Evolutionary conservation across 345 rosid species (phyloP).

Genomic region (Salix dunnii): DNA sequence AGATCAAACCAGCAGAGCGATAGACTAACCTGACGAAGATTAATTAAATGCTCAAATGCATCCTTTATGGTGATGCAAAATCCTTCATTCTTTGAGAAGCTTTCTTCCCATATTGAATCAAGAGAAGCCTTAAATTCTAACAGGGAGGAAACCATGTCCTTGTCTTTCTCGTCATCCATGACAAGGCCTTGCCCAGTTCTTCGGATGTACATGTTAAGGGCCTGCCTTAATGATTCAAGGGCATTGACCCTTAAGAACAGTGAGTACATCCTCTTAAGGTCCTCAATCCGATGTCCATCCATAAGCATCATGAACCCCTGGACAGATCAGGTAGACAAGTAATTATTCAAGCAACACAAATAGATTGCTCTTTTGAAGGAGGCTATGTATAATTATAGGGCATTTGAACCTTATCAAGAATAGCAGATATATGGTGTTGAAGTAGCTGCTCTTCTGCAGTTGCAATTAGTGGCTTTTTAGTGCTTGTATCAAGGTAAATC

Average conservation of each 20-base stretch:
- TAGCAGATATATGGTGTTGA: constrained; percentile 73
- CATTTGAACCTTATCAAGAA: constrained; percentile 81
- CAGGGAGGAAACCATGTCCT: constrained; percentile 84
- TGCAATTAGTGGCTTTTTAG: constrained; percentile 81
- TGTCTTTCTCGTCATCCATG: constrained; percentile 98
- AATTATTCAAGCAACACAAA: constrained; percentile 1
- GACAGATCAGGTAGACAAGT: constrained; percentile 16
- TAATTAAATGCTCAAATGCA: constrained; percentile 88
- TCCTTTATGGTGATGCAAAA: constrained; percentile 90
- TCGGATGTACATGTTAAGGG: constrained; percentile 71
- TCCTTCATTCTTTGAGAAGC: constrained; percentile 84
- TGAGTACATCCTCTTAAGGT: constrained; percentile 77
- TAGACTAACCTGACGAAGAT: constrained; percentile 82
- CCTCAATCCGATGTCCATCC: constrained; percentile 92
- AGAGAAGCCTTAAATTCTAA: constrained; percentile 91
- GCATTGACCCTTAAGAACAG: constrained; percentile 78
- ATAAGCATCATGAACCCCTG: constrained; percentile 86
- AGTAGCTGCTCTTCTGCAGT: constrained; percentile 87
- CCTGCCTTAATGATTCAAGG: constrained; percentile 82
- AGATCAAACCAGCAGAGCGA: constrained; percentile 1
- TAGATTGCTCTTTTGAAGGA: constrained; percentile 1
- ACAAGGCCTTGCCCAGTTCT: constrained; percentile 77
- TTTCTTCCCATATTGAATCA: constrained; percentile 87
- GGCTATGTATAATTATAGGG: not conserved
- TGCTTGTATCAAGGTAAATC: constrained; percentile 76